Evolutionary conservation across 345 rosid species (phyloP), one percentile per base, ranked within the genome.

Genomic region (Hibiscus tridactylites): DNA sequence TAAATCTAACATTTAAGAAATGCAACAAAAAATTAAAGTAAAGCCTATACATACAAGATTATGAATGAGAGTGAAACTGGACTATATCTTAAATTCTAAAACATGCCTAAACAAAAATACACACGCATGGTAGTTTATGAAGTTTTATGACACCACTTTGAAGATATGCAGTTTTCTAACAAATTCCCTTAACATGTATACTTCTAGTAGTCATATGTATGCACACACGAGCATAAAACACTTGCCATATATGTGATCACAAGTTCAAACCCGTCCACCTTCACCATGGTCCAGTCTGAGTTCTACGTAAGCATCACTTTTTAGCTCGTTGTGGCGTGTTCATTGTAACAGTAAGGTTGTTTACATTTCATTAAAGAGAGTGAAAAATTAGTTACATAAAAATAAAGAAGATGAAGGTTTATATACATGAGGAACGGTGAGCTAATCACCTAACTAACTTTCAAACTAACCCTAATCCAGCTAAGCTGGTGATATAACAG

Each of bases 271-370:
- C 62, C n/a, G 42, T 67, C 63, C 39, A 56, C 71, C 5, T 65
- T 88, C 83, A 95, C 99, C 96, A 95, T 19, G 94, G 98, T 75
- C 91, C 92, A 2, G 98, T 89, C 78, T 88, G 87, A 19, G 97
- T 88, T 81, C 96, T 80, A 80, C 90, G 81, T 83, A 92, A 78
- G 81, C 90, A 78, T 72, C 68, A 83, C 76, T 77, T 89, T 86
- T 89, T 87, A 6, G 61, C 71, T 63, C 83, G 88, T 76, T 75
- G 79, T 81, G 35, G 4, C 35, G 61, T 70, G 56, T 83, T 84
- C n/a, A n/a, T n/a, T n/a, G n/a, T n/a, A n/a, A n/a, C n/a, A n/a
- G n/a, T n/a, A n/a, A n/a, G n/a, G n/a, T n/a, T n/a, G n/a, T n/a
- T n/a, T n/a, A n/a, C n/a, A n/a, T n/a, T n/a, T n/a, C n/a, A n/a